phyloP scores from a whole-genome alignment of 495 filamentous ascomycete species.

The Neohortaea acidophila region DNA sequence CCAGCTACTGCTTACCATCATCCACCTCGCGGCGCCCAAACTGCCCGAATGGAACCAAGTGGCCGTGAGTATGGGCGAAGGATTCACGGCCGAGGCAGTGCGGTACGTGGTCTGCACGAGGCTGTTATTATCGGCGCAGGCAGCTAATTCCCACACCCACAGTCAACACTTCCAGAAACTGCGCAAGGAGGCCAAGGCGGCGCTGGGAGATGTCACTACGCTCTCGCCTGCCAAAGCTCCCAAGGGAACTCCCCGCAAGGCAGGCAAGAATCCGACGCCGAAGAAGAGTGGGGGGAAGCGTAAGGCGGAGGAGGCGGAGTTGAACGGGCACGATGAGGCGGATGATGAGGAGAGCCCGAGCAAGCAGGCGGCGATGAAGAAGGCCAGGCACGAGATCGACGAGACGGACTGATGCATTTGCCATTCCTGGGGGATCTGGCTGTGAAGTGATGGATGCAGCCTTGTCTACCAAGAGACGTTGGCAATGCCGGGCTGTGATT shows the following conservation, averaged over 20 bases:
- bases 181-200: conserved; percentile 9
- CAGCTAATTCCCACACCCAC: neutral
- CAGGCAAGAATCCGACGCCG: conserved; percentile 4
- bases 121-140: no score
- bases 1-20: conserved; percentile 18
- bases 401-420: no score
- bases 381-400: conserved; percentile 6
- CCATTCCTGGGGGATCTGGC: no score
- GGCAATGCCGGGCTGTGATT: no score
- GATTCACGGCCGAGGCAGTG: conserved; percentile 14
- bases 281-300: conserved; percentile 6
- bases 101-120: no score
- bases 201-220: conserved; percentile 4
- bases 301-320: neutral
- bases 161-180: conserved; percentile 20
- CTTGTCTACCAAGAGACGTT: no score
- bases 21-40: conserved; percentile 6
- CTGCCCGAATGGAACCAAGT: conserved; percentile 15
- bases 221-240: neutral
- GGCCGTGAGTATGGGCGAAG: conserved; percentile 13
- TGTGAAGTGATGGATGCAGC: no score
- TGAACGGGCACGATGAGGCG: neutral
- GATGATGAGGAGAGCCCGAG: conserved; percentile 11
- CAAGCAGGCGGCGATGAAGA: conserved; percentile 5
- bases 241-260: conserved; percentile 4